Conservation (phyloP, 495 filamentous ascomycete genomes). For the Tuber calosporum region DNA sequence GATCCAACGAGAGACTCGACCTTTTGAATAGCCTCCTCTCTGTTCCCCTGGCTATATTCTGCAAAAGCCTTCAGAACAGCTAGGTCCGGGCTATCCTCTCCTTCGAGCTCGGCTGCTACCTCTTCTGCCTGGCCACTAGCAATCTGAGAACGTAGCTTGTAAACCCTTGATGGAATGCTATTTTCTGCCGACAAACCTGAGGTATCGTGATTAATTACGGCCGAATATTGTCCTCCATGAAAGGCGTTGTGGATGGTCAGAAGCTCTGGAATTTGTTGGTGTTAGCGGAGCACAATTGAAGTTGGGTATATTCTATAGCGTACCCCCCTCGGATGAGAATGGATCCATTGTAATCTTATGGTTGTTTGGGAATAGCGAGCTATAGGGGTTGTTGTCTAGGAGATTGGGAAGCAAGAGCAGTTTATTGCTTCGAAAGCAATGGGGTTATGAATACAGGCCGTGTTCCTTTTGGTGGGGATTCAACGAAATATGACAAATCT, state of each 20-base stretch:
- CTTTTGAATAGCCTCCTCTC: conserved; percentile 54
- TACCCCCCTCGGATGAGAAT: conserved; percentile 84
- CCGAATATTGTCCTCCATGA: conserved; percentile 81
- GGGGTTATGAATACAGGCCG: neutral
- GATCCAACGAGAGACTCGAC: conserved; percentile 60
- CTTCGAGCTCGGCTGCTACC: conserved; percentile 60
- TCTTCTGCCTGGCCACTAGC: conserved; percentile 68
- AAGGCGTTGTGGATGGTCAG: conserved; percentile 93
- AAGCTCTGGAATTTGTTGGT: conserved; percentile 56
- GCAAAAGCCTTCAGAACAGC: conserved; percentile 70
- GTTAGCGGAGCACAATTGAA: conserved; percentile 18
- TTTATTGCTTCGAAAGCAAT: neutral
- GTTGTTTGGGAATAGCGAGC: neutral
- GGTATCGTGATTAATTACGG: conserved; percentile 73
- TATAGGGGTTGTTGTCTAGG: neutral
- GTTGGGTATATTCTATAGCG: conserved; percentile 14
- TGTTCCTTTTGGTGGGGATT: neutral
- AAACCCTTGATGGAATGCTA: conserved; percentile 65
- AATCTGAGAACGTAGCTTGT: conserved; percentile 72
- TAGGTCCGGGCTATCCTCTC: conserved; percentile 64
- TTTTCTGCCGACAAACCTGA: conserved; percentile 70
- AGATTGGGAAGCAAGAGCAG: neutral
- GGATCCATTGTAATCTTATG: conserved; percentile 64
- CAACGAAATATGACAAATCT: neutral
- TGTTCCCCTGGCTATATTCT: conserved; percentile 55